Evolutionary conservation across 345 rosid genomes (phyloP).

Genomic region (Cardiospermum halicacabum): DNA sequence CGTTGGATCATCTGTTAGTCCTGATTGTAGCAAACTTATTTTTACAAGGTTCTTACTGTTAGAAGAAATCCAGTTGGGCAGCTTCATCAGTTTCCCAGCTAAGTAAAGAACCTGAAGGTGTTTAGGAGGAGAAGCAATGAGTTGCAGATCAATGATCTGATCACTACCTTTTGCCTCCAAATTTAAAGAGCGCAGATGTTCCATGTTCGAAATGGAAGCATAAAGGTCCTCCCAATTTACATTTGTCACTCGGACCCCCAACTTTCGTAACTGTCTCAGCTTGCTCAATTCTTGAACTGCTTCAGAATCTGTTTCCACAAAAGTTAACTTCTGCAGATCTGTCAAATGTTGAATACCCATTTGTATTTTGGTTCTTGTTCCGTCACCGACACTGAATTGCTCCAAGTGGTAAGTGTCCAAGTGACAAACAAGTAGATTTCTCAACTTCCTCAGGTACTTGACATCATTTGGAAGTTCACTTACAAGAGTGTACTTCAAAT

Average conservation of each 20-base stretch:
- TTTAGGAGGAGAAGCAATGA: constrained; percentile 7
- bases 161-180: background rate
- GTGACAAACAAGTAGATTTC: background rate
- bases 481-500: constrained; percentile 1
- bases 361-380: background rate
- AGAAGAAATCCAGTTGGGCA: constrained; percentile 18
- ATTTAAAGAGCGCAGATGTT: background rate
- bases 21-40: background rate
- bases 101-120: constrained; percentile 13
- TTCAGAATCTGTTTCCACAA: background rate
- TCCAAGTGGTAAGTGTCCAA: background rate
- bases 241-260: background rate
- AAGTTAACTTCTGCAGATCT: background rate
- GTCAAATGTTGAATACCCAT: background rate
- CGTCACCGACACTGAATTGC: background rate
- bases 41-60: background rate
- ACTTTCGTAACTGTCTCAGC: constrained; percentile 1
- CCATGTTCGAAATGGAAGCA: background rate
- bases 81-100: constrained; percentile 1
- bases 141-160: background rate
- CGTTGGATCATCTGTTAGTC: constrained; percentile 7
- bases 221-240: background rate
- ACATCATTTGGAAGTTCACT: constrained; percentile 7
- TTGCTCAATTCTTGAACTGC: background rate
- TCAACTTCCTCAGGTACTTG: background rate